These are phyloP conservation scores for Amphicarpaea edgeworthii DNA, from an alignment of 306 rosid genomes.

Conservation along the genomic window DNA sequence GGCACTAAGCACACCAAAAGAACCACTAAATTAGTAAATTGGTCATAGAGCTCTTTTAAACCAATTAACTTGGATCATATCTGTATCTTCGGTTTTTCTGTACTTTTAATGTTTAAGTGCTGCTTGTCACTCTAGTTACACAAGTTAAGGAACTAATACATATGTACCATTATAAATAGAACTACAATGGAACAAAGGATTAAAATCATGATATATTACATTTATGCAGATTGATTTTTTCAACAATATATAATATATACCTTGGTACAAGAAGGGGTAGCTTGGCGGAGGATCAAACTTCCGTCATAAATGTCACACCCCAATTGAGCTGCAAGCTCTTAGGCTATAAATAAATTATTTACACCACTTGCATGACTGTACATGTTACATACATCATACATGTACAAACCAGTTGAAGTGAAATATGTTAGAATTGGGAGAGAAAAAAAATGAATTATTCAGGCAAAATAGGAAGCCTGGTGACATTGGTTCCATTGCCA, in stretches of 20 bases:
- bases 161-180: conserved; percentile 2
- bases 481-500: conserved; percentile 57
- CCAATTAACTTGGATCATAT: background rate
- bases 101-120: background rate
- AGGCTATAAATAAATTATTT: conserved; percentile 46
- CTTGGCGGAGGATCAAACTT: conserved; percentile 37
- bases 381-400: conserved; percentile 60
- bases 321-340: background rate
- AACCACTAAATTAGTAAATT: too few species aligned
- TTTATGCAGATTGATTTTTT: background rate
- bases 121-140: background rate
- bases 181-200: conserved; percentile 24
- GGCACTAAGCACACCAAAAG: too few species aligned
- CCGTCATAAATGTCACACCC: conserved; percentile 17
- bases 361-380: conserved; percentile 62
- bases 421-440: conserved; percentile 49
- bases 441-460: conserved; percentile 48
- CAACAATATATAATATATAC: background rate
- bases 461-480: conserved; percentile 84
- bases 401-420: conserved; percentile 47
- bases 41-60: background rate
- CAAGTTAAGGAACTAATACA: background rate
- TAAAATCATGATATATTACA: conserved; percentile 45
- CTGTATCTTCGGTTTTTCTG: background rate
- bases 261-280: conserved; percentile 29